Evolutionary conservation across 169 alveolate species (phyloP).

Genomic region (Cryptosporidium parvum): DNA sequence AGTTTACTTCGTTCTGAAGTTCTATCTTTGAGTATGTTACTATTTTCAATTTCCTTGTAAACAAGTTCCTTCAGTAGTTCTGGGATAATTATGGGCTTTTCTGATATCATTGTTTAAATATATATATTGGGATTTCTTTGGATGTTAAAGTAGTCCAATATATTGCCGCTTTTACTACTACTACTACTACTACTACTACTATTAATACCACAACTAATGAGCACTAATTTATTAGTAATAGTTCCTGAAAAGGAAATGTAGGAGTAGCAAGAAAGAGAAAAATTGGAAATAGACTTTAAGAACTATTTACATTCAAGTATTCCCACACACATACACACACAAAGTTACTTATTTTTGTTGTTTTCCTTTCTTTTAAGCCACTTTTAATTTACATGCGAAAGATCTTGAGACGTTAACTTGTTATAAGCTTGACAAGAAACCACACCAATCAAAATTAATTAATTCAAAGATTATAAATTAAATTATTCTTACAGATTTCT

Average conservation of each 20-base stretch:
- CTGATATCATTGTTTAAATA: neutral
- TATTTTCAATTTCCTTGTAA: conserved; percentile 20
- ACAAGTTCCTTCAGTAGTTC: conserved; percentile 67
- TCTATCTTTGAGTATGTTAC: neutral
- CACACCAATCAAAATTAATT: neutral
- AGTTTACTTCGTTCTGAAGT: conserved; percentile 8
- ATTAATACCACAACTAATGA: no score
- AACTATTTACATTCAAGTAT: neutral
- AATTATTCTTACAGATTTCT: neutral
- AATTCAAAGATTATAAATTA: no score
- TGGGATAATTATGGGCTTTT: conserved; percentile 64
- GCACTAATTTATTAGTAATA: no score
- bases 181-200: neutral
- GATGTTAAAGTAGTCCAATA: neutral
- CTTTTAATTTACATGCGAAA: neutral
- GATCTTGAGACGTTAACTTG: neutral
- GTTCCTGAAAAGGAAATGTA: neutral
- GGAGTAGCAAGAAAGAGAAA: neutral
- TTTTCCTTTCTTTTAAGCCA: neutral
- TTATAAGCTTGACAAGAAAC: no score
- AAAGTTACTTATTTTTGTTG: neutral
- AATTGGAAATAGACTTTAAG: no score
- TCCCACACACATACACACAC: neutral
- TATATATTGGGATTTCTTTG: neutral
- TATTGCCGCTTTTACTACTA: no score